Evolutionary conservation across 2,329 filamentous ascomycete species (phyloP), one percentile per base, ranked within the genome.

Genomic region (Pyrenochaeta sp.): DNA sequence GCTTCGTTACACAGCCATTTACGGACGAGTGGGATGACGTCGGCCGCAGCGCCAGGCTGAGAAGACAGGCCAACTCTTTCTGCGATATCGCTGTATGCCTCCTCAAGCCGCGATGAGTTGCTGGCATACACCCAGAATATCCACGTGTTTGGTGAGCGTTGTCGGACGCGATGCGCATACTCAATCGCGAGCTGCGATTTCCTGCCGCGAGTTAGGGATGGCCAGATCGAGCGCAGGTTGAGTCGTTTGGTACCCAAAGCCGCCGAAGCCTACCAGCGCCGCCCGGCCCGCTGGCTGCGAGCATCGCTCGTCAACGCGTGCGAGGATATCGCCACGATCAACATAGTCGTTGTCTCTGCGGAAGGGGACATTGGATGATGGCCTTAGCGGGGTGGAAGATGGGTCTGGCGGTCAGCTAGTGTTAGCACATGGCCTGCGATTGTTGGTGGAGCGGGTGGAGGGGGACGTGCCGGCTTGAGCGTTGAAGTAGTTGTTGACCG

Each of bases 251-350:
- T 41, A 46, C 50, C 64, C 65, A 18, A 67, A 54, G 18, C 66
- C 66, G 18, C 66, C 63, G 17, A 58, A 45, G 29, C 70, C 68
- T 5, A 71, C 65, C 21, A 74, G 67, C 47, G 67, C 69, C 5
- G 63, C 56, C 20, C 65, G 47, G 33, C 58, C 63, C 18, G 47
- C 62, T 41, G 58, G 57, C 39, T 72, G 1, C 77, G 63, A 11
- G 64, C 74, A 71, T 73, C 71, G 54, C 42, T 66, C 20, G 42
- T 57, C 21, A 11, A 72, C 61, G 51, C 57, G 56, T 33, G 58
- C 55, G 23, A 69, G 21, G 23, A 71, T 39, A 2, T 33, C 42
- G 33, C 48, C 54, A 17, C 64, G 63, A 27, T 68, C 54, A 23
- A 74, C 56, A 42, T 71, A 71, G 54, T 70, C 62, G 71, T 27